These are phyloP conservation scores for Cordia subcordata DNA, from an alignment of 257 asterid species.

Conservation along the genomic window DNA sequence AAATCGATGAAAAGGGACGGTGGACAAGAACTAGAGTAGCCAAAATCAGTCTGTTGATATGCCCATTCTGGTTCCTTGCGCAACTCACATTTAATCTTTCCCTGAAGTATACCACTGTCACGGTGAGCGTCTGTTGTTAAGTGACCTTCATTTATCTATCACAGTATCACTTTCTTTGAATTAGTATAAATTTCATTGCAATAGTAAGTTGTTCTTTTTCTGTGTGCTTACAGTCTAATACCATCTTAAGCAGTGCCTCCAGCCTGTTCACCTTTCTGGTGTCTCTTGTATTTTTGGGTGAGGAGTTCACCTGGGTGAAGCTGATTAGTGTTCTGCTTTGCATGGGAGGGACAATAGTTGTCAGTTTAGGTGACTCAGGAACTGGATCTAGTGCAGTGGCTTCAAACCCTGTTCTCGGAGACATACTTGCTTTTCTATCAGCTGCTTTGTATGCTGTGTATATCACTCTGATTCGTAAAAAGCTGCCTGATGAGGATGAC, in stretches of 20 bases:
- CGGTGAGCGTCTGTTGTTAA: constrained; percentile 45
- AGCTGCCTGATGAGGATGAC: constrained; percentile 82
- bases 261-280: constrained; percentile 91
- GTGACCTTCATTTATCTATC: constrained; percentile 1
- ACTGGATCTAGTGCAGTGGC: constrained; percentile 46
- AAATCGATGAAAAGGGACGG: constrained; percentile 77
- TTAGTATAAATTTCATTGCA: constrained; percentile 10
- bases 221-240: constrained; percentile 63
- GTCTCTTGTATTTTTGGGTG: constrained; percentile 81
- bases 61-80: constrained; percentile 92
- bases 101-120: constrained; percentile 90
- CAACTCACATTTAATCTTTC: constrained; percentile 92
- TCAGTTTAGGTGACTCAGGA: constrained; percentile 79
- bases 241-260: constrained; percentile 89
- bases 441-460: constrained; percentile 82
- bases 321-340: constrained; percentile 82
- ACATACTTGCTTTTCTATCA: constrained; percentile 63
- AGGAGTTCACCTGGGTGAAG: constrained; percentile 85
- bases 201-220: constrained; percentile 16
- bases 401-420: constrained; percentile 71
- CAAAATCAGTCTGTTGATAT: constrained; percentile 77
- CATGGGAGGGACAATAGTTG: constrained; percentile 88
- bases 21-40: constrained; percentile 89
- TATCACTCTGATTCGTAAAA: constrained; percentile 75
- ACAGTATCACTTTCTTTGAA: too few relatives aligned